Evolutionary conservation across 1,139 yeast species (phyloP).

Genomic region (Meyerozyma athensensis): DNA sequence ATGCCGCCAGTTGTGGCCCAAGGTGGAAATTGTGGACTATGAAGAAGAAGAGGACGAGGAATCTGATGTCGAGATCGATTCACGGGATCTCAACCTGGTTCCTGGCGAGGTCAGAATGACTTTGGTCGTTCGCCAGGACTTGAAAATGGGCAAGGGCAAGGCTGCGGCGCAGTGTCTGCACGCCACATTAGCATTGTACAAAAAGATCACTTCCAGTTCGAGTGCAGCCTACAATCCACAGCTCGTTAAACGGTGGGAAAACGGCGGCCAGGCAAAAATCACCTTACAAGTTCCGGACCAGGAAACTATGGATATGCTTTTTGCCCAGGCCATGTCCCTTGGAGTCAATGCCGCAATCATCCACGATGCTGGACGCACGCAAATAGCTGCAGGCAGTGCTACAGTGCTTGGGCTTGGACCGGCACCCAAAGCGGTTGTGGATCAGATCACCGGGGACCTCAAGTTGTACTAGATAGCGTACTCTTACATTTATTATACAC

Average conservation of each 20-base stretch:
- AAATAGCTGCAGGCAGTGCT: slow-evolving; percentile 89
- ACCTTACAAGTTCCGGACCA: slow-evolving; percentile 73
- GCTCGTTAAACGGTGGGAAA: slow-evolving; percentile 73
- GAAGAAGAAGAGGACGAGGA: slow-evolving; percentile 31
- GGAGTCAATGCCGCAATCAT: slow-evolving; percentile 78
- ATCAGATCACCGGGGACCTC: slow-evolving; percentile 74
- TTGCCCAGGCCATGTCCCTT: slow-evolving; percentile 74
- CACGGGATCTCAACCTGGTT: slow-evolving; percentile 51
- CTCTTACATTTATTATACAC: not conserved
- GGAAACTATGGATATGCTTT: slow-evolving; percentile 73
- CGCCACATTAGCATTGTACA: slow-evolving; percentile 91
- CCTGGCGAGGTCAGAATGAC: slow-evolving; percentile 88
- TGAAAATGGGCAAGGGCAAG: slow-evolving; percentile 92
- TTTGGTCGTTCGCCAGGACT: slow-evolving; percentile 78
- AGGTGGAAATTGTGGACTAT: too few species aligned
- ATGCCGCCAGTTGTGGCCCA: not conserved
- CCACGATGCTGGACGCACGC: slow-evolving; percentile 97
- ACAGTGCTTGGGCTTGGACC: slow-evolving; percentile 96
- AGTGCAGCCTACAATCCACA: slow-evolving; percentile 54
- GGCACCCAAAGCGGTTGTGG: slow-evolving; percentile 82
- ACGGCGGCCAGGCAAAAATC: slow-evolving; percentile 90
- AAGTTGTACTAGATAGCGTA: slow-evolving; percentile 53
- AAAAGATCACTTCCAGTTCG: slow-evolving; percentile 54
- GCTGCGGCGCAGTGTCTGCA: slow-evolving; percentile 97
- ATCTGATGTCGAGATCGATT: slow-evolving; percentile 51